phyloP scores from a whole-genome alignment of 1,284 basidiomycete species.

The Sparassis latifolia region DNA sequence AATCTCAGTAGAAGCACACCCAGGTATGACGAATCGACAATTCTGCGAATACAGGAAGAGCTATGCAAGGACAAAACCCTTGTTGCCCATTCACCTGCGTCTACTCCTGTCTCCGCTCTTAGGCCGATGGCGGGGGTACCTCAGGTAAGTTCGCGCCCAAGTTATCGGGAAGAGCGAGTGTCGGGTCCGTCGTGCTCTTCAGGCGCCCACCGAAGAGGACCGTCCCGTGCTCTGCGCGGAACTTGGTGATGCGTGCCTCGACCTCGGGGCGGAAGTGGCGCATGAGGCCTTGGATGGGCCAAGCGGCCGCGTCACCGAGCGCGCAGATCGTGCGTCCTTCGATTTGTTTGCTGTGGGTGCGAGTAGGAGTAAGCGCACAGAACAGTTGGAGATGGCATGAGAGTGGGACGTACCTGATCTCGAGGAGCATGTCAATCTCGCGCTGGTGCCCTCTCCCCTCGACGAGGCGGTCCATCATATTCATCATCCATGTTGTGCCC shows the following conservation, averaged over 20 bases:
- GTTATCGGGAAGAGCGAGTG: slow-evolving; percentile 78
- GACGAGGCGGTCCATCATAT: slow-evolving; percentile 94
- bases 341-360: slow-evolving; percentile 74
- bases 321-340: slow-evolving; percentile 97
- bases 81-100: no score
- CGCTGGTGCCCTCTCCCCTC: slow-evolving; percentile 86
- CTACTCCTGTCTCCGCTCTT: no score
- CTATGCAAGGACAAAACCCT: no score
- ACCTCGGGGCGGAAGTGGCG: slow-evolving; percentile 96
- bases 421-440: slow-evolving; percentile 96
- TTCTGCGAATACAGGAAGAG: no score
- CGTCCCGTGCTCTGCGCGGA: slow-evolving; percentile 73
- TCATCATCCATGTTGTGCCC: slow-evolving; percentile 97
- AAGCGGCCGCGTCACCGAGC: slow-evolving; percentile 94
- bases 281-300: slow-evolving; percentile 97
- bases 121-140: slow-evolving; percentile 8
- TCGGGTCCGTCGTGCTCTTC: slow-evolving; percentile 64
- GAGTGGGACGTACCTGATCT: slow-evolving; percentile 63
- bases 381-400: not conserved
- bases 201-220: slow-evolving; percentile 88
- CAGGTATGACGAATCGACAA: no score
- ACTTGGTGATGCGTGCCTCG: slow-evolving; percentile 80
- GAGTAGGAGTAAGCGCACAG: slow-evolving; percentile 9
- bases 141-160: slow-evolving; percentile 49
- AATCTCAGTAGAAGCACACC: no score